A percentile compares a stretch with the other conserved stretches of the same genome.
phyloP scores from a whole-genome alignment of 192 early-diverging fungal species.

The Umbelopsis sp. region DNA sequence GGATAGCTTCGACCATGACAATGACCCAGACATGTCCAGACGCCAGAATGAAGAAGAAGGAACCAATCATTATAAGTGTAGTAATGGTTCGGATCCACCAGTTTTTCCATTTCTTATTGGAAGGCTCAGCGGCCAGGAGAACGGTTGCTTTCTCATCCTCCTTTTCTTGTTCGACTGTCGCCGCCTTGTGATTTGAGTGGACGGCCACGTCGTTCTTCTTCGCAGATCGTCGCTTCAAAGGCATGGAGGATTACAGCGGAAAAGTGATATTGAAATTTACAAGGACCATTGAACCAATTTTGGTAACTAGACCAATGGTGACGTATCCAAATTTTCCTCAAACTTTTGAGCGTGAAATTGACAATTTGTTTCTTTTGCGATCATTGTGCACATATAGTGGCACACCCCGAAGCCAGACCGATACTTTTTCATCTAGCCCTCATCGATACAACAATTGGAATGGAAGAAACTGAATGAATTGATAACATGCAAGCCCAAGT shows the following conservation, averaged over 20 bases:
- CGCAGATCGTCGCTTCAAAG: slow-evolving; percentile 15
- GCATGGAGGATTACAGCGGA: background rate
- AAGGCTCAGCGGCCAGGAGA: slow-evolving; percentile 49
- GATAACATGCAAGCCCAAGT: too few relatives aligned
- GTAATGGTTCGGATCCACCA: slow-evolving; percentile 82
- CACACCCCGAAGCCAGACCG: too few relatives aligned
- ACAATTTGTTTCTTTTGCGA: too few relatives aligned
- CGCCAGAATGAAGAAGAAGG: slow-evolving; percentile 74
- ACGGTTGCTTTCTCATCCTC: slow-evolving; percentile 9
- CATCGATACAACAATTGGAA: too few relatives aligned
- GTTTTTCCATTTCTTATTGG: slow-evolving; percentile 71
- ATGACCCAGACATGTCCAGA: slow-evolving; percentile 86
- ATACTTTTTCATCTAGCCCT: too few relatives aligned
- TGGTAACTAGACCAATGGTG: background rate
- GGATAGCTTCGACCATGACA: slow-evolving; percentile 80
- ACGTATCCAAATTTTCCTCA: background rate
- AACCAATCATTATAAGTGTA: slow-evolving; percentile 89
- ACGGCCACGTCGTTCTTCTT: background rate
- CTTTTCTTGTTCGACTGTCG: background rate
- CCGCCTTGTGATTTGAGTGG: slow-evolving; percentile 6
- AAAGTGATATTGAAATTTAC: background rate
- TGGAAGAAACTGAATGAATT: too few relatives aligned
- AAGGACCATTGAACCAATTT: background rate
- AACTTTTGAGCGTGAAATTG: too few relatives aligned
- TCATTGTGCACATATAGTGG: too few relatives aligned